Evolutionary conservation across 1,284 basidiomycete species (phyloP), one percentile per base, ranked within the genome.

Genomic region (Ustilago vetiveriae): DNA sequence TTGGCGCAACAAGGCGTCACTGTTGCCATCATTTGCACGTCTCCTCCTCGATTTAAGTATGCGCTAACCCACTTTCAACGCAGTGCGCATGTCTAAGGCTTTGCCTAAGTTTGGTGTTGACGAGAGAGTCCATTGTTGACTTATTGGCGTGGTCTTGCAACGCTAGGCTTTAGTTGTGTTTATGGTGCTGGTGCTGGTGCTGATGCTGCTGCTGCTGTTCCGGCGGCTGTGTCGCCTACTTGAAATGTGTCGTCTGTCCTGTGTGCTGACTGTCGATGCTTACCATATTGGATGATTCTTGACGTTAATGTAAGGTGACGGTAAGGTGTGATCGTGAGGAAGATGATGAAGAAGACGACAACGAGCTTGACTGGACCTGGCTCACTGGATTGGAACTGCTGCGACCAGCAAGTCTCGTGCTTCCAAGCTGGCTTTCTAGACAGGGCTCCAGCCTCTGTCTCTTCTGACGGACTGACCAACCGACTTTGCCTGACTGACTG

Each of bases 221-320:
- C 23, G 47, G 43, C 4, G 45, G 36, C 29, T 26, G 33, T 26
- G 23, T 26, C n/a, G n/a, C n/a, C n/a, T n/a, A n/a, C n/a, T n/a
- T n/a, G n/a, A n/a, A n/a, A 36, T 27, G 51, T 27, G 51, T 30
- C 47, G 37, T 42, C 6, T 43, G 45, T 37, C 11, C 41, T n/a
- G n/a, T 21, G 17, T 45, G 46, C 19, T 40, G 6, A 14, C 23
- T 41, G 62, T 45, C 44, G 68, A 71, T 51, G 68, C 63, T 66
- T 66, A 62, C 58, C 63, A 72, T 66, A 27, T 66, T 66, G 63
- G 47, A 51, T 59, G 53, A 62, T 63, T 64, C 60, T 69, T 69
- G 66, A 69, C 29, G 66, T 69, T 63, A 55, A 48, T 36, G 42
- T 46, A 36, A 50, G 65, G 55, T 63, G 66, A 69, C 66, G 66